Conservation (phyloP, 164 flowering plant species). For the Tinospora cordifolia region DNA sequence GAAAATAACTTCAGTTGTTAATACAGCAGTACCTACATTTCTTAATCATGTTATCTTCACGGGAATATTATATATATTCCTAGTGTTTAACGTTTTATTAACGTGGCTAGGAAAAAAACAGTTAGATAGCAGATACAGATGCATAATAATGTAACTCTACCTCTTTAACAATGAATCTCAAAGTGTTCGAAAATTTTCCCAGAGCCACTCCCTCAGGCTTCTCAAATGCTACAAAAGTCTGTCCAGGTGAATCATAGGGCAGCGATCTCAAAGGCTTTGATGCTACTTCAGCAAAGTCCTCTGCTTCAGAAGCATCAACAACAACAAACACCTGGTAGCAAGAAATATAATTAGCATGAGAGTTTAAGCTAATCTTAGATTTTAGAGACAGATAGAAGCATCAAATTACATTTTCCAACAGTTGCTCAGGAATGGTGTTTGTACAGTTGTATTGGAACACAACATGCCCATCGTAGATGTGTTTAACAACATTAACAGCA, state of each 20-base stretch:
- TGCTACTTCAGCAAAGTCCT: slow-evolving; percentile 70
- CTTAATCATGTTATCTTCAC: no score
- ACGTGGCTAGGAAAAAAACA: no score
- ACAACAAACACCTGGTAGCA: slow-evolving; percentile 61
- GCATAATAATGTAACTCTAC: slow-evolving; percentile 23
- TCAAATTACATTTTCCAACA: slow-evolving; percentile 68
- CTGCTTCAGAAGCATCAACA: slow-evolving; percentile 97
- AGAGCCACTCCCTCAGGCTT: slow-evolving; percentile 77
- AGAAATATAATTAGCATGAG: background rate
- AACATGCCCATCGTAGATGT: slow-evolving; percentile 80
- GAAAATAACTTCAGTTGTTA: no score
- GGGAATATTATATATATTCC: no score
- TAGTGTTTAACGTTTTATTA: no score
- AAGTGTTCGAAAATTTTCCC: slow-evolving; percentile 77
- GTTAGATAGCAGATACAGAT: background rate
- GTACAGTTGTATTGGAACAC: slow-evolving; percentile 95
- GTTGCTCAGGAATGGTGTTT: slow-evolving; percentile 90
- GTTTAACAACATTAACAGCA: slow-evolving; percentile 94
- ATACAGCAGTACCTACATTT: no score
- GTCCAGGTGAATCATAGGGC: slow-evolving; percentile 94
- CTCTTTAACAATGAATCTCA: slow-evolving; percentile 86
- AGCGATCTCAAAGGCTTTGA: slow-evolving; percentile 75
- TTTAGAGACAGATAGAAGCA: background rate
- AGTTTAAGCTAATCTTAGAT: background rate
- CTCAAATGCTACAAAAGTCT: slow-evolving; percentile 86